Evolutionary conservation across 306 rosid species (phyloP).

Genomic region (Casuarina cunninghamiana): DNA sequence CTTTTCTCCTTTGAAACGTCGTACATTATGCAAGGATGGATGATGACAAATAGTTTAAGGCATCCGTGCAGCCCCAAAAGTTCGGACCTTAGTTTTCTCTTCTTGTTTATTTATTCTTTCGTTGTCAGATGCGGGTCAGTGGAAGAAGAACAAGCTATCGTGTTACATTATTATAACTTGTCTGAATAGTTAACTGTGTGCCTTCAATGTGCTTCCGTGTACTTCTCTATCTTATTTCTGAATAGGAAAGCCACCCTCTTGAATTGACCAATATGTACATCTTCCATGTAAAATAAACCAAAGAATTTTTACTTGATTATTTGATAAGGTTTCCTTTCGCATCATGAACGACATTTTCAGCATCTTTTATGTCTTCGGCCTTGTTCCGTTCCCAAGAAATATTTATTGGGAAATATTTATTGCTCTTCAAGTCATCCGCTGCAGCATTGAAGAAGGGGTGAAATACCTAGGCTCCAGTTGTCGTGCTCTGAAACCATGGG

Average conservation of each 20-base stretch:
- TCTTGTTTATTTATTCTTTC: neutral
- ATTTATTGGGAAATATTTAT: constrained; percentile 41
- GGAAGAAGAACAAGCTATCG: too few relatives aligned
- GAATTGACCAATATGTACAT: constrained; percentile 51
- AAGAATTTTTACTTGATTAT: constrained; percentile 33
- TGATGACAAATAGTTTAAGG: neutral
- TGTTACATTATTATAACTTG: too few relatives aligned
- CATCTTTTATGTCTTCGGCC: constrained; percentile 34
- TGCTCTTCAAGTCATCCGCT: constrained; percentile 50
- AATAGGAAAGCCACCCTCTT: constrained; percentile 6
- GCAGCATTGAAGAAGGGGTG: constrained; percentile 30
- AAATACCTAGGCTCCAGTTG: constrained; percentile 51
- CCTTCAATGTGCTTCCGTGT: constrained; percentile 50
- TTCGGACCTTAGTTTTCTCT: constrained; percentile 65
- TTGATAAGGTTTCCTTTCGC: too few relatives aligned
- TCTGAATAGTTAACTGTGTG: constrained; percentile 56
- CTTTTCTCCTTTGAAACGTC: too few relatives aligned
- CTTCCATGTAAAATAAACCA: constrained; percentile 31
- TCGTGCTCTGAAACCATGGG: constrained; percentile 40
- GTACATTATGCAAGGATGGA: too few relatives aligned
- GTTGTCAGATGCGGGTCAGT: too few relatives aligned
- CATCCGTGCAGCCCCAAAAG: constrained; percentile 1
- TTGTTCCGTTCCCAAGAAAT: constrained; percentile 25
- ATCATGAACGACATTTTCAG: constrained; percentile 49
- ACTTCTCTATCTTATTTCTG: constrained; percentile 7